Percentiles rank a stretch among this genome's conserved stretches.
Conservation (phyloP, 2,329 filamentous ascomycete species). For the Talaromyces verruculosus region DNA sequence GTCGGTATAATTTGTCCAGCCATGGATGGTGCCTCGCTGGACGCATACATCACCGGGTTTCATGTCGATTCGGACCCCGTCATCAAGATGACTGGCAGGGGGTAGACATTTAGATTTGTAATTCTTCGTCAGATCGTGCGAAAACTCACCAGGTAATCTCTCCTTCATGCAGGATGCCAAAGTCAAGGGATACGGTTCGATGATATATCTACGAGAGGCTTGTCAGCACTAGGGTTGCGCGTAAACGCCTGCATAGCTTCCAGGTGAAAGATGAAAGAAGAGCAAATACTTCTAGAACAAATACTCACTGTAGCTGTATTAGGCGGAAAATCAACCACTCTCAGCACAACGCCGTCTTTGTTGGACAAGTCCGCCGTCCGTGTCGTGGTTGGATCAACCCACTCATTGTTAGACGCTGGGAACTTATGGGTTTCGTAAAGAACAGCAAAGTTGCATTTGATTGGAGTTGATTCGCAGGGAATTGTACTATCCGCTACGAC, state of each 20-base stretch:
- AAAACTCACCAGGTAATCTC: slow-evolving; percentile 3
- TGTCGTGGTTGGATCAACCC: not conserved
- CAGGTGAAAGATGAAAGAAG: not conserved
- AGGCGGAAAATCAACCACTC: slow-evolving; percentile 17
- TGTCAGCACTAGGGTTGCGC: not conserved
- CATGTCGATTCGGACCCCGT: slow-evolving; percentile 13
- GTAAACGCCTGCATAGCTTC: not conserved
- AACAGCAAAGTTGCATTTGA: slow-evolving; percentile 15
- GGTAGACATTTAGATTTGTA: not conserved
- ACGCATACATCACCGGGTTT: slow-evolving; percentile 11
- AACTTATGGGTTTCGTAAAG: slow-evolving; percentile 16
- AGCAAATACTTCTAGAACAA: not conserved
- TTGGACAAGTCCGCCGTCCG: slow-evolving; percentile 6
- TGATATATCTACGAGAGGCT: not conserved
- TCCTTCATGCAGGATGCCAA: slow-evolving; percentile 10
- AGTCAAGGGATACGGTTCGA: slow-evolving; percentile 11
- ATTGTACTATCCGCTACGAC: slow-evolving; percentile 8
- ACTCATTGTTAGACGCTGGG: slow-evolving; percentile 11
- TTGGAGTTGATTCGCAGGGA: not conserved
- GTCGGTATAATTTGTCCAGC: slow-evolving; percentile 10
- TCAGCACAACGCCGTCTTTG: slow-evolving; percentile 9
- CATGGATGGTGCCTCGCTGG: slow-evolving; percentile 10
- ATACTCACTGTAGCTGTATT: slow-evolving; percentile 12
- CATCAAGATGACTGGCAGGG: not conserved
- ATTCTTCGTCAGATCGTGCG: too few relatives aligned